These are phyloP conservation scores for Priceomyces melissophilus DNA, from an alignment of 805 yeast species.

Conservation along the genomic window DNA sequence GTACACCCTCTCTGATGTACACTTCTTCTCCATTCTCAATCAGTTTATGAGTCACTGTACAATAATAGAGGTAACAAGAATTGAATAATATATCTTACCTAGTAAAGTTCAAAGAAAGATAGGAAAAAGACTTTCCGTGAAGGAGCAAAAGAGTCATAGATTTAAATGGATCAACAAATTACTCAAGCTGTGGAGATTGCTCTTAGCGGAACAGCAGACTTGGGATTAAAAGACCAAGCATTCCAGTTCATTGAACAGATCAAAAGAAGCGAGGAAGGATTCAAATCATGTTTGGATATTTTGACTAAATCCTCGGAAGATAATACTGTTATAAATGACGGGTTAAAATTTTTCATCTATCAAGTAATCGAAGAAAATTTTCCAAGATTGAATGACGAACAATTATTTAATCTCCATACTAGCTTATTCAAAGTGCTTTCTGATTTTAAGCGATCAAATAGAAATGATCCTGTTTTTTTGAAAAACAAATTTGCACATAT, in stretches of 20 bases:
- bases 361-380: constrained; percentile 66
- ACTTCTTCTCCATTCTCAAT: too few species aligned
- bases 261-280: constrained; percentile 53
- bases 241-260: constrained; percentile 50
- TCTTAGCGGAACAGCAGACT: constrained; percentile 63
- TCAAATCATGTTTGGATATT: constrained; percentile 52
- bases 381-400: constrained; percentile 41
- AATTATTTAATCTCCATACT: constrained; percentile 44
- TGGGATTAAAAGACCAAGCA: constrained; percentile 54
- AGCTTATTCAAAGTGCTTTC: constrained; percentile 46
- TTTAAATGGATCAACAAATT: constrained; percentile 54
- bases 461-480: constrained; percentile 29
- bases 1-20: too few species aligned
- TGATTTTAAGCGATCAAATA: constrained; percentile 11
- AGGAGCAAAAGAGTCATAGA: not conserved
- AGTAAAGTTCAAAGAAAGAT: not conserved
- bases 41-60: too few species aligned
- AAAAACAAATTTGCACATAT: constrained; percentile 36
- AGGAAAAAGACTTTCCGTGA: not conserved
- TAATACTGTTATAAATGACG: constrained; percentile 38
- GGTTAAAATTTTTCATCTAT: constrained; percentile 61
- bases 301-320: constrained; percentile 23
- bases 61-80: too few species aligned
- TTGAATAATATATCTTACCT: too few species aligned
- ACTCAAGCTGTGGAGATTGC: constrained; percentile 88